phyloP scores from a whole-genome alignment of 1,139 yeast species.

The Pichia sp. region DNA sequence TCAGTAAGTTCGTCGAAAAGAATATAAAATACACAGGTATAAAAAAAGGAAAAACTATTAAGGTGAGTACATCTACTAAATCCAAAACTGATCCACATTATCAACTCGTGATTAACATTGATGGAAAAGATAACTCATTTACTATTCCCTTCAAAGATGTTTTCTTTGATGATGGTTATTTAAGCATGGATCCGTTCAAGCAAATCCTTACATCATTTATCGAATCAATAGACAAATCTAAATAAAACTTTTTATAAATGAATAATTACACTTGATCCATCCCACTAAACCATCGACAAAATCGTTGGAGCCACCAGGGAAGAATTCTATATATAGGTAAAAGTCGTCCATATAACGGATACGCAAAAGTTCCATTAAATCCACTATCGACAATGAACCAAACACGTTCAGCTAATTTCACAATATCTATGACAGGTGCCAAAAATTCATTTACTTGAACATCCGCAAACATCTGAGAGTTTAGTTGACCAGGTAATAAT shows the following conservation, averaged over 20 bases:
- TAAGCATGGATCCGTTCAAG: conserved; percentile 38
- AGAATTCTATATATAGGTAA: conserved; percentile 47
- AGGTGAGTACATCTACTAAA: conserved; percentile 32
- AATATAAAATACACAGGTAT: conserved; percentile 57
- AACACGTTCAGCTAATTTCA: conserved; percentile 40
- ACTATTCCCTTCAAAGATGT: conserved; percentile 38
- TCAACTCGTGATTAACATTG: conserved; percentile 32
- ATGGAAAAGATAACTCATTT: conserved; percentile 25
- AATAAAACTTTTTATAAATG: conserved; percentile 7
- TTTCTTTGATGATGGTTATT: conserved; percentile 44
- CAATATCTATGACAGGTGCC: conserved; percentile 55
- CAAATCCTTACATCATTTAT: conserved; percentile 27
- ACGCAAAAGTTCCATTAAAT: conserved; percentile 46
- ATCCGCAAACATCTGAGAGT: conserved; percentile 57
- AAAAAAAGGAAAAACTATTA: conserved; percentile 34
- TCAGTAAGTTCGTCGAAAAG: conserved; percentile 47
- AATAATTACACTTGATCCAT: conserved; percentile 37
- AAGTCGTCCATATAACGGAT: conserved; percentile 57
- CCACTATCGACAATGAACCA: conserved; percentile 40
- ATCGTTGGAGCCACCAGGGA: conserved; percentile 44
- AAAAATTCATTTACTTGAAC: conserved; percentile 55
- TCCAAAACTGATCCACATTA: conserved; percentile 42
- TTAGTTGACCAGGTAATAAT: conserved; percentile 63
- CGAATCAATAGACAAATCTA: conserved; percentile 12
- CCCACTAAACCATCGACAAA: conserved; percentile 45